These are phyloP conservation scores for Termitomyces sp. DNA, from an alignment of 768 basidiomycete genomes.

Conservation along the genomic window DNA sequence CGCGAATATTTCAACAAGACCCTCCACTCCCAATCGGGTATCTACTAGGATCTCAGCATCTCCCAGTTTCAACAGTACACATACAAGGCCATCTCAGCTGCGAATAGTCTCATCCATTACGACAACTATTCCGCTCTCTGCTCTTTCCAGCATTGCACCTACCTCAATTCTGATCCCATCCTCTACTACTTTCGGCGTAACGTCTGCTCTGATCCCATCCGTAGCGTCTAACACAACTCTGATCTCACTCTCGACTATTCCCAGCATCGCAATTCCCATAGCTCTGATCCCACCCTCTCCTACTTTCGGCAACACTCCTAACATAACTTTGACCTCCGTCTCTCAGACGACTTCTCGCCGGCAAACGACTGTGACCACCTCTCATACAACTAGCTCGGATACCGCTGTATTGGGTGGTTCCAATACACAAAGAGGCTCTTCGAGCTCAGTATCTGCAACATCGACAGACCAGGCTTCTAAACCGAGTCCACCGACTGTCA, in stretches of 20 bases:
- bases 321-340: too few relatives aligned
- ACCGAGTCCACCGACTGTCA: neutral
- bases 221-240: too few relatives aligned
- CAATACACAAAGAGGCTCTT: too few relatives aligned
- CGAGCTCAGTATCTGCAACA: neutral
- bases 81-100: too few relatives aligned
- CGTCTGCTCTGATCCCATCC: too few relatives aligned
- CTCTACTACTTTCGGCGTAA: too few relatives aligned
- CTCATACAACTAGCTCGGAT: neutral
- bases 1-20: too few relatives aligned
- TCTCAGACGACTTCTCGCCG: neutral
- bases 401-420: neutral
- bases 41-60: neutral
- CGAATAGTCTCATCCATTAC: too few relatives aligned
- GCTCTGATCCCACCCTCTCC: neutral
- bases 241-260: too few relatives aligned
- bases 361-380: neutral
- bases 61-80: neutral
- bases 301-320: too few relatives aligned
- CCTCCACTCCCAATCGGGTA: neutral
- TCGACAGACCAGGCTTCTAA: neutral
- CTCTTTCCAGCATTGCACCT: too few relatives aligned
- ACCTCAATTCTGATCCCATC: neutral
- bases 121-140: neutral
- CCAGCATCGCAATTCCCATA: too few relatives aligned